A percentile compares a stretch with the other conserved stretches of the same genome.
Conservation (phyloP, 2,329 filamentous ascomycete species). For the Cordyceps militaris region DNA sequence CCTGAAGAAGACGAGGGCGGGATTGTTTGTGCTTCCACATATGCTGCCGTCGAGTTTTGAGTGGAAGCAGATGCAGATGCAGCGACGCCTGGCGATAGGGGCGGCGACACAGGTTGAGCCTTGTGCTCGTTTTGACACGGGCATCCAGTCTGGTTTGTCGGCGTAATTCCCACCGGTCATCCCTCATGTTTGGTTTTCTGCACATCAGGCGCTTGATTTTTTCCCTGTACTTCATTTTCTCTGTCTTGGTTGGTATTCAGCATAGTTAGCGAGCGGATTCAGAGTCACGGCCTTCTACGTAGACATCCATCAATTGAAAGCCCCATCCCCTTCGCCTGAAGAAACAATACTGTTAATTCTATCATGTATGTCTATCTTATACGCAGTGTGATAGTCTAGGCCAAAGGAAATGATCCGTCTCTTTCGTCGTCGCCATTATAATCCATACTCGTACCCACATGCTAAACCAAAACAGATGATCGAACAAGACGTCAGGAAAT, state of each 20-base stretch:
- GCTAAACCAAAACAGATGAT: not conserved
- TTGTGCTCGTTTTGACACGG: not conserved
- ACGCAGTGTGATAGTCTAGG: conserved; percentile 9
- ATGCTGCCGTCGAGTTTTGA: conserved; percentile 10
- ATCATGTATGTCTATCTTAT: conserved; percentile 11
- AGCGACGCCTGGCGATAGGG: not conserved
- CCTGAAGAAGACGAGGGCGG: conserved; percentile 17
- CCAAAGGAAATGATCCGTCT: not conserved
- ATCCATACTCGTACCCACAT: not conserved
- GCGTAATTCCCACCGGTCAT: not conserved
- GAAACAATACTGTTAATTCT: conserved; percentile 5
- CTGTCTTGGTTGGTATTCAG: not conserved
- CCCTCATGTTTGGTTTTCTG: not conserved
- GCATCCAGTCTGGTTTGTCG: not conserved
- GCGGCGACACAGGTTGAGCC: not conserved
- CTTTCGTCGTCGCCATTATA: not conserved
- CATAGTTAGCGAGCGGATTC: conserved; percentile 2
- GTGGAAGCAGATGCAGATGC: not conserved
- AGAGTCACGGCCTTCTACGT: not conserved
- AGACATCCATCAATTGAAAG: not conserved
- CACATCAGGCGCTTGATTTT: not conserved
- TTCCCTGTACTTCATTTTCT: not conserved
- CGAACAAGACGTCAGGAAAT: not conserved
- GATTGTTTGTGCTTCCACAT: conserved; percentile 16
- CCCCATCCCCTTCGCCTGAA: not conserved